A percentile compares a stretch with the other conserved stretches of the same genome.
Evolutionary conservation across 2,329 filamentous ascomycete species (phyloP).

Genomic region (Cladosporium sp.): DNA sequence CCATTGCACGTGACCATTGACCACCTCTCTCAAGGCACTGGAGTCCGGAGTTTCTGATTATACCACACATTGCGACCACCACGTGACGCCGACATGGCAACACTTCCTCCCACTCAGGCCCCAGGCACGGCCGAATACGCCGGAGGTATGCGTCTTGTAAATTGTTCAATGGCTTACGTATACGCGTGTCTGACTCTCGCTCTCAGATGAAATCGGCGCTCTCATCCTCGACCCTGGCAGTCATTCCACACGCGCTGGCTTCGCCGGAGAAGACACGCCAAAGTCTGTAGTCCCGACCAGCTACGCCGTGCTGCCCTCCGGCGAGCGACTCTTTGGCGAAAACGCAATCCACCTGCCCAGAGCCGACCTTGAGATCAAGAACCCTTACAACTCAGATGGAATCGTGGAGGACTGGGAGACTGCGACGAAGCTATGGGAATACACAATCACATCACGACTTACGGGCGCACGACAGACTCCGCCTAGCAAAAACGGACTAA

Average conservation of each 20-base stretch:
- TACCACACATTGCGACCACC: background rate
- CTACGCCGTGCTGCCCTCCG: conserved; percentile 66
- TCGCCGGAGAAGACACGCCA: conserved; percentile 95
- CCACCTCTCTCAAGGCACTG: background rate
- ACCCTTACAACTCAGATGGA: conserved; percentile 87
- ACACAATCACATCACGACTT: conserved; percentile 83
- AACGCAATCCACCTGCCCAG: conserved; percentile 80
- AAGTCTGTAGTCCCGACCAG: conserved; percentile 90
- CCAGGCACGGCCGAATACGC: conserved; percentile 48
- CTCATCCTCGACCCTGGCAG: conserved; percentile 95
- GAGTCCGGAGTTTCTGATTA: conserved; percentile 17
- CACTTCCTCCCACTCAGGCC: conserved; percentile 32
- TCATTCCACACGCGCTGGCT: conserved; percentile 86
- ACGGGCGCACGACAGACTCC: conserved; percentile 72
- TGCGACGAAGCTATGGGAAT: conserved; percentile 86
- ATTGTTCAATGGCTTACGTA: background rate
- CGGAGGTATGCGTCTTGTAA: conserved; percentile 38
- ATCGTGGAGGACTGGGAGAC: conserved; percentile 96
- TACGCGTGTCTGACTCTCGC: background rate
- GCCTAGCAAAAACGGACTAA: conserved; percentile 74
- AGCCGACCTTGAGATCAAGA: conserved; percentile 76
- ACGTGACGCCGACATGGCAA: conserved; percentile 8
- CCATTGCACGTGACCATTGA: conserved; percentile 11
- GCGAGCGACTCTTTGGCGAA: conserved; percentile 75
- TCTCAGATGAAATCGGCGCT: conserved; percentile 89